Evolutionary conservation across 176 grass and related monocot species (phyloP).

Genomic region (Cocos nucifera): DNA sequence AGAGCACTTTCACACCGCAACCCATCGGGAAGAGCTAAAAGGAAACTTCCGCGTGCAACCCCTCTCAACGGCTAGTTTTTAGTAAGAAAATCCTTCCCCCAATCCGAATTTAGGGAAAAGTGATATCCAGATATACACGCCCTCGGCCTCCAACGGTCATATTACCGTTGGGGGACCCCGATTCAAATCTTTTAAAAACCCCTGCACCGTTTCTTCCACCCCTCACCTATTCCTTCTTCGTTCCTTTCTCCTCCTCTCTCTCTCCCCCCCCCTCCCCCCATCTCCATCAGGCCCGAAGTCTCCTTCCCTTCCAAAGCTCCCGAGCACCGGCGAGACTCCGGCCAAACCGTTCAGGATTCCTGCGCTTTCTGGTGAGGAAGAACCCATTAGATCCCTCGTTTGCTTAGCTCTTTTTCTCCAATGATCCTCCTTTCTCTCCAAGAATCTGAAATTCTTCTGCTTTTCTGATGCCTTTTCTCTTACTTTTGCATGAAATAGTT

Average conservation of each 20-base stretch:
- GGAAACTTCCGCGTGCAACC: too few species aligned
- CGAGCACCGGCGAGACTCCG: neutral
- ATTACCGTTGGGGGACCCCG: conserved; percentile 29
- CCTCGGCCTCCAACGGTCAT: conserved; percentile 28
- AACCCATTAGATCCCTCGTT: too few species aligned
- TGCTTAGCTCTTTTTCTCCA: too few species aligned
- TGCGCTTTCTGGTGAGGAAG: too few species aligned
- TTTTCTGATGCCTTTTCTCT: neutral
- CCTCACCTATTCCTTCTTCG: neutral
- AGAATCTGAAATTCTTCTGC: too few species aligned
- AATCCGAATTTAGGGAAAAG: too few species aligned
- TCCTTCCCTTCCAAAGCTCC: neutral
- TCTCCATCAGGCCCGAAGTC: neutral
- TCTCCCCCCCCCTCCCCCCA: neutral
- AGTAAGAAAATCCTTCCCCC: too few species aligned
- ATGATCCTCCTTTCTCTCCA: neutral
- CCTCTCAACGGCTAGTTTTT: too few species aligned
- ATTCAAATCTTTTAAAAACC: conserved; percentile 12
- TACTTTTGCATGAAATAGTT: neutral
- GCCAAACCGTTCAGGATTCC: too few species aligned
- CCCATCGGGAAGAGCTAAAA: too few species aligned
- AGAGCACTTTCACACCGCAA: too few species aligned
- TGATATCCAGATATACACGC: too few species aligned
- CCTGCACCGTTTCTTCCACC: neutral
- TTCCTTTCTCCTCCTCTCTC: neutral